phyloP scores from a whole-genome alignment of 257 asterid genomes.

The Buddleja alternifolia region DNA sequence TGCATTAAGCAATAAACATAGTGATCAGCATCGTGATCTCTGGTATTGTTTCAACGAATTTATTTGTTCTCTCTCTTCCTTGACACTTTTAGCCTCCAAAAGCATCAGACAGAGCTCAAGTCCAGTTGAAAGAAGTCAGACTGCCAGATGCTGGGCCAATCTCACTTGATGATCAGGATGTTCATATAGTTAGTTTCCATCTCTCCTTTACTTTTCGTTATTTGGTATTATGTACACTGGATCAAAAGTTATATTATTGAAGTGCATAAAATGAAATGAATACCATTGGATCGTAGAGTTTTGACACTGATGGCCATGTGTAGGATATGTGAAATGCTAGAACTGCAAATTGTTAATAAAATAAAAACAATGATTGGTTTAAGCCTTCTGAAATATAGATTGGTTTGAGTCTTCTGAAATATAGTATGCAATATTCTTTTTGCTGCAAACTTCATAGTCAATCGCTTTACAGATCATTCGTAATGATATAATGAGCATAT shows the following conservation, averaged over 20 bases:
- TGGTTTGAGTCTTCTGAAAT: not conserved
- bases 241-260: conserved; percentile 8
- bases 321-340: not conserved
- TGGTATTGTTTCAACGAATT: conserved; percentile 11
- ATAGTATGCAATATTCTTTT: conserved; percentile 2
- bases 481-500: conserved; percentile 18
- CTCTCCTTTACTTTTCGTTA: conserved; percentile 22
- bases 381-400: not conserved
- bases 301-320: not conserved
- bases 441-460: conserved; percentile 11
- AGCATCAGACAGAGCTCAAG: conserved; percentile 82
- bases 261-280: conserved; percentile 1
- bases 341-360: not conserved
- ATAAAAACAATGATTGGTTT: conserved; percentile 10
- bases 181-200: conserved; percentile 68
- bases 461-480: not conserved
- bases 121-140: conserved; percentile 83
- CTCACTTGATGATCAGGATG: conserved; percentile 91
- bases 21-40: not conserved
- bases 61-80: conserved; percentile 5
- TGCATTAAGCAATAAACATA: no score
- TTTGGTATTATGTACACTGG: not conserved
- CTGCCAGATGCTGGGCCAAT: conserved; percentile 74
- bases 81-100: conserved; percentile 65
- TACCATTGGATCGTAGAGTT: conserved; percentile 14